These are phyloP conservation scores for Cardamine occulta DNA, from an alignment of 345 rosid species.

Conservation along the genomic window DNA sequence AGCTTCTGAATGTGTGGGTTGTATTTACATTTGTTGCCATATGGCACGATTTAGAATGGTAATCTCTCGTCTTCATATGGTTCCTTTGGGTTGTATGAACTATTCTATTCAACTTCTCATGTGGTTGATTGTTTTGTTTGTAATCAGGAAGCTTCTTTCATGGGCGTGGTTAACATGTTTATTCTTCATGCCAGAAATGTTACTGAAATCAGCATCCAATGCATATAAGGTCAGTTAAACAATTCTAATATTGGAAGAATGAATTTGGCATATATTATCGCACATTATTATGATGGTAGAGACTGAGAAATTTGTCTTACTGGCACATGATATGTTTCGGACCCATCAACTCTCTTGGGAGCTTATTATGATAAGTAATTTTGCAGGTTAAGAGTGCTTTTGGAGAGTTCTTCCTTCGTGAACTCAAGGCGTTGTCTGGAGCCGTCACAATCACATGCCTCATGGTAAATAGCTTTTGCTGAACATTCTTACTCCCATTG, in stretches of 20 bases:
- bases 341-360: slow-evolving; percentile 5
- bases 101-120: slow-evolving; percentile 19
- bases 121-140: slow-evolving; percentile 44
- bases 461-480: slow-evolving; percentile 61
- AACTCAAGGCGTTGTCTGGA: slow-evolving; percentile 78
- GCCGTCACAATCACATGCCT: slow-evolving; percentile 88
- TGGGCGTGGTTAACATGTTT: slow-evolving; percentile 99
- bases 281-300: not conserved
- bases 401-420: slow-evolving; percentile 63
- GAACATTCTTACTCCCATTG: not conserved
- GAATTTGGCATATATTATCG: not conserved
- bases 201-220: slow-evolving; percentile 73
- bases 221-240: slow-evolving; percentile 59
- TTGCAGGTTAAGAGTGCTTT: slow-evolving; percentile 65
- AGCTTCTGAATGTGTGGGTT: slow-evolving; percentile 85
- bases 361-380: not conserved
- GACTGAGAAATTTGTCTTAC: not conserved
- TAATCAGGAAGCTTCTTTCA: slow-evolving; percentile 87
- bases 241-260: not conserved
- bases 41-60: slow-evolving; percentile 99
- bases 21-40: slow-evolving; percentile 93
- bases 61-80: slow-evolving; percentile 31
- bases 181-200: slow-evolving; percentile 90
- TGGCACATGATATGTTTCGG: not conserved
- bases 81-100: slow-evolving; percentile 19